phyloP scores from a whole-genome alignment of 2,329 filamentous ascomycete species.

The Neofusicoccum kwambonambiense region DNA sequence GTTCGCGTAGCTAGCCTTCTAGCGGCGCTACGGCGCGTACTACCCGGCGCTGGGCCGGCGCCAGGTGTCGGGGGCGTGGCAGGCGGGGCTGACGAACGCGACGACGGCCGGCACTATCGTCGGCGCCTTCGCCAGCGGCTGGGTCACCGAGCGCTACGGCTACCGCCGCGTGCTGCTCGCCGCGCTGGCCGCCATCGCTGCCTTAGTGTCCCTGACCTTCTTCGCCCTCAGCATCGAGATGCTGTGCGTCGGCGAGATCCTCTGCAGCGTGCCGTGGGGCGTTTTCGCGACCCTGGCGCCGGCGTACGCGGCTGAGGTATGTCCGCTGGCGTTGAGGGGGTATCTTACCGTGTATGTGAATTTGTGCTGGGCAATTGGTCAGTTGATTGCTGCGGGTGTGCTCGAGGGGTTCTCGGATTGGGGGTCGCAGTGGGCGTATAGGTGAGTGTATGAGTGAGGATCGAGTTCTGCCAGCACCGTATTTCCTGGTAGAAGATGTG shows the following conservation, averaged over 20 bases:
- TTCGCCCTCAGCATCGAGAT: conserved; percentile 42
- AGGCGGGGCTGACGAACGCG: conserved; percentile 46
- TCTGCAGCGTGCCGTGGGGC: conserved; percentile 45
- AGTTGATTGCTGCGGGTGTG: conserved; percentile 69
- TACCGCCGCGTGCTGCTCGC: conserved; percentile 45
- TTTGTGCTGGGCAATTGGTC: conserved; percentile 74
- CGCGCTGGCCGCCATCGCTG: conserved; percentile 39
- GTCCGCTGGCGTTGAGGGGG: conserved; percentile 64
- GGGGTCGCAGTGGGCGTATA: conserved; percentile 64
- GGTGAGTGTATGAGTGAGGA: neutral
- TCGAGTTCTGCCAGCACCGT: no score
- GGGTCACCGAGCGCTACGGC: conserved; percentile 44
- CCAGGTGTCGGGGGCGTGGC: conserved; percentile 46
- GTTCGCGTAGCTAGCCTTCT: conserved; percentile 52
- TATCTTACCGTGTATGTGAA: conserved; percentile 62
- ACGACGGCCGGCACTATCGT: conserved; percentile 46
- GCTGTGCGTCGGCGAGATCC: conserved; percentile 44
- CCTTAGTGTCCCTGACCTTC: conserved; percentile 46
- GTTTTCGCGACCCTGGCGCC: conserved; percentile 47
- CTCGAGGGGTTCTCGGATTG: conserved; percentile 65
- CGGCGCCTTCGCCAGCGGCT: conserved; percentile 47
- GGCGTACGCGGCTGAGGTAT: conserved; percentile 57
- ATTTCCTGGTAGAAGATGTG: no score
- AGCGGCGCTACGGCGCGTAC: conserved; percentile 41
- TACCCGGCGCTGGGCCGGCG: conserved; percentile 33